A percentile compares a stretch with the other conserved stretches of the same genome.
Evolutionary conservation across 2,329 filamentous ascomycete species (phyloP).

Genomic region (Peltaster fructicola): DNA sequence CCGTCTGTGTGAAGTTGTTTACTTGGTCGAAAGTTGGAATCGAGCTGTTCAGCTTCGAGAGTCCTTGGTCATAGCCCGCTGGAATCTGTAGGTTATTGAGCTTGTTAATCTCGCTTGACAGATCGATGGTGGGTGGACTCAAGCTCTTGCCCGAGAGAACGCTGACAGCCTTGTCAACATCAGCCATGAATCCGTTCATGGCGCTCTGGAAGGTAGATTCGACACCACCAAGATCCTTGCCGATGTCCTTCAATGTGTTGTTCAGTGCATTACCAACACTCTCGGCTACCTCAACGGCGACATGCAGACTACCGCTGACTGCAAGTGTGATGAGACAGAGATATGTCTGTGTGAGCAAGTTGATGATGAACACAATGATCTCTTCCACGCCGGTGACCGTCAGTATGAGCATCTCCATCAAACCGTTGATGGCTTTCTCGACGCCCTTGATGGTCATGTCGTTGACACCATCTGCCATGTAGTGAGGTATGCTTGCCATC

Average conservation of each 20-base stretch:
- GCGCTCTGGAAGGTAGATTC: constrained; percentile 25
- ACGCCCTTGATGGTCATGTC: constrained; percentile 64
- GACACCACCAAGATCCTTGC: constrained; percentile 33
- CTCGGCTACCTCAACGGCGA: constrained; percentile 44
- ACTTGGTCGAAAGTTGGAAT: constrained; percentile 74
- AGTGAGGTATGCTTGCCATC: constrained; percentile 97
- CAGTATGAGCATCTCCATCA: constrained; percentile 63
- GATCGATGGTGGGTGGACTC: constrained; percentile 40
- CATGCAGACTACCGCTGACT: constrained; percentile 60
- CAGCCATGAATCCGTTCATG: constrained; percentile 40
- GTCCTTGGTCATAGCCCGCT: constrained; percentile 46
- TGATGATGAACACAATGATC: constrained; percentile 81
- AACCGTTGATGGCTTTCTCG: constrained; percentile 59
- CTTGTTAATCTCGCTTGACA: constrained; percentile 45
- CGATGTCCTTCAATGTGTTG: constrained; percentile 38
- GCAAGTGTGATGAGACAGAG: constrained; percentile 75
- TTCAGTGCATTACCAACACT: constrained; percentile 45
- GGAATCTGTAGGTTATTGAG: constrained; percentile 56
- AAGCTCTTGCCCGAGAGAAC: constrained; percentile 23
- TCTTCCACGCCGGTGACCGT: constrained; percentile 69
- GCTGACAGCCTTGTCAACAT: constrained; percentile 25
- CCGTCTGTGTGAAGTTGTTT: constrained; percentile 59
- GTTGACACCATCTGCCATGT: constrained; percentile 79
- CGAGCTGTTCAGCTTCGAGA: constrained; percentile 56
- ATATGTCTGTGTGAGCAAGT: constrained; percentile 79